Conservation (phyloP, 2,329 filamentous ascomycete species). For the Raffaelea ambrosiae region DNA sequence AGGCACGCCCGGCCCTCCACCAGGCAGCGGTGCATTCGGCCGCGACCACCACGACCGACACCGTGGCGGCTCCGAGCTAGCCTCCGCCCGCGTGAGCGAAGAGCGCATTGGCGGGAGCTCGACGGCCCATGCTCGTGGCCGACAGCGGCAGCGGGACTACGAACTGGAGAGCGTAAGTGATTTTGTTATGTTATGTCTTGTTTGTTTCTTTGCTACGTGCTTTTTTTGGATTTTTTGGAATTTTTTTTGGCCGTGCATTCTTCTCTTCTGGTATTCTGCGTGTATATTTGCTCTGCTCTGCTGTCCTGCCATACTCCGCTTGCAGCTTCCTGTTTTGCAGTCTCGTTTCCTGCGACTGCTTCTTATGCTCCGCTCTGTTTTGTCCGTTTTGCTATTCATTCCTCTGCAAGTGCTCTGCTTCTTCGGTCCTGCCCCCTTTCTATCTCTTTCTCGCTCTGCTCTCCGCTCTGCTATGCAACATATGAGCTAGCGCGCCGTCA, state of each 20-base stretch:
- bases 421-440: too few relatives aligned
- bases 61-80: slow-evolving; percentile 42
- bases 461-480: too few relatives aligned
- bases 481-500: too few relatives aligned
- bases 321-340: too few relatives aligned
- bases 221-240: neutral
- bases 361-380: too few relatives aligned
- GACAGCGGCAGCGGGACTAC: slow-evolving; percentile 68
- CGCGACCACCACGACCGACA: slow-evolving; percentile 7
- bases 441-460: too few relatives aligned
- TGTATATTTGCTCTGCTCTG: too few relatives aligned
- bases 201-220: slow-evolving; percentile 3
- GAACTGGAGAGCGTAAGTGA: slow-evolving; percentile 73
- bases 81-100: slow-evolving; percentile 66
- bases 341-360: too few relatives aligned
- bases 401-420: too few relatives aligned
- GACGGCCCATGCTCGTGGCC: slow-evolving; percentile 56
- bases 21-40: neutral
- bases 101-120: slow-evolving; percentile 58
- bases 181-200: slow-evolving; percentile 3
- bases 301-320: too few relatives aligned
- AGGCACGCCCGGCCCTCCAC: neutral
- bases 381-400: too few relatives aligned
- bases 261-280: neutral
- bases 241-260: neutral